Evolutionary conservation across 768 basidiomycete species (phyloP).

Genomic region (Hirschioporus abietinus): DNA sequence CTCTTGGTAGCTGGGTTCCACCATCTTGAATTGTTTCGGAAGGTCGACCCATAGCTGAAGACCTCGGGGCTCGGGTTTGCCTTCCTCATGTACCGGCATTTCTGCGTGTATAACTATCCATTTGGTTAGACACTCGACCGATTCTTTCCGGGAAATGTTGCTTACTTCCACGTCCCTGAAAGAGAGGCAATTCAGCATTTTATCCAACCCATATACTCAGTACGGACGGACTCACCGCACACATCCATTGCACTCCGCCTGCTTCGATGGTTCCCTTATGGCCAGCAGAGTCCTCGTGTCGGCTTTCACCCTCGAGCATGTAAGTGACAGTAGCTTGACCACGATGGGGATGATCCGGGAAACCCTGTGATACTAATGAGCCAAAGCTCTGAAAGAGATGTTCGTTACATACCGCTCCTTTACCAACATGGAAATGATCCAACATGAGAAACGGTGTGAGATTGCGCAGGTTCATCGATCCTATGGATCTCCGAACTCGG

Average conservation of each 20-base stretch:
- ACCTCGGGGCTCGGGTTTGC: slow-evolving; percentile 68
- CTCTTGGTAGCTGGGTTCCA: slow-evolving; percentile 83
- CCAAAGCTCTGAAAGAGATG: background rate
- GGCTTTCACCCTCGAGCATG: slow-evolving; percentile 78
- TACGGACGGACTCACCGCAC: slow-evolving; percentile 46
- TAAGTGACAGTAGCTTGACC: slow-evolving; percentile 89
- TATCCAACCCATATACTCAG: slow-evolving; percentile 6
- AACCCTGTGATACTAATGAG: slow-evolving; percentile 43
- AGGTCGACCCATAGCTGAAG: slow-evolving; percentile 88
- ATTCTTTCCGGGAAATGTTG: background rate
- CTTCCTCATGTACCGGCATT: slow-evolving; percentile 78
- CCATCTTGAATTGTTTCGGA: slow-evolving; percentile 79
- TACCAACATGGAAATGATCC: slow-evolving; percentile 69
- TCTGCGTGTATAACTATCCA: slow-evolving; percentile 63
- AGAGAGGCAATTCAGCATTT: slow-evolving; percentile 3
- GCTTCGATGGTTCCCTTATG: slow-evolving; percentile 70
- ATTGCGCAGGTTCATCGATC: slow-evolving; percentile 66
- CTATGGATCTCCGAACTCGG: slow-evolving; percentile 82
- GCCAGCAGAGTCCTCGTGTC: slow-evolving; percentile 90
- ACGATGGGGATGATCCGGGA: slow-evolving; percentile 91
- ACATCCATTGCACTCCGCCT: slow-evolving; percentile 97
- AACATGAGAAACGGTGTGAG: slow-evolving; percentile 90
- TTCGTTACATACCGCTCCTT: slow-evolving; percentile 55
- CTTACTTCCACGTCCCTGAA: slow-evolving; percentile 55
- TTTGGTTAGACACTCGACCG: background rate